These are phyloP conservation scores for Tetrapisispora iriomotensis DNA, from an alignment of 805 yeast species.

Conservation along the genomic window DNA sequence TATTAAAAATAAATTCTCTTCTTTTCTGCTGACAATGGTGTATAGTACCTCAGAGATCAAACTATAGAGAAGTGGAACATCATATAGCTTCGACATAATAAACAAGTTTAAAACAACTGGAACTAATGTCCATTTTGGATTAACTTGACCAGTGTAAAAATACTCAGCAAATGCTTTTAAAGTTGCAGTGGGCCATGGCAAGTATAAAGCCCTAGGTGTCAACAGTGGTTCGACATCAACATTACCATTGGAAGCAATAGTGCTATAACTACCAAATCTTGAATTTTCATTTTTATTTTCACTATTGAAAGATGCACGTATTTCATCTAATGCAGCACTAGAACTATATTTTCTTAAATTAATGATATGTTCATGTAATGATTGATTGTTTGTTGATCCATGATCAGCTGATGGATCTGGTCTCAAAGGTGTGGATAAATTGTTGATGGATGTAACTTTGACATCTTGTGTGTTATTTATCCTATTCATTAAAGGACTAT, in stretches of 20 bases:
- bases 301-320: not conserved
- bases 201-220: slow-evolving; percentile 56
- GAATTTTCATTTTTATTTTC: slow-evolving; percentile 1
- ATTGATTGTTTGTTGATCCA: slow-evolving; percentile 5
- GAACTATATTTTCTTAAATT: not conserved
- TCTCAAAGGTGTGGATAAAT: no score
- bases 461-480: no score
- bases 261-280: slow-evolving; percentile 11
- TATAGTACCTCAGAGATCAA: slow-evolving; percentile 58
- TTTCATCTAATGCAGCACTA: not conserved
- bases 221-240: slow-evolving; percentile 46
- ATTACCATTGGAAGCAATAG: slow-evolving; percentile 8
- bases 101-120: slow-evolving; percentile 62
- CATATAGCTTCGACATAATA: slow-evolving; percentile 53
- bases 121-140: slow-evolving; percentile 59
- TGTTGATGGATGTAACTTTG: no score
- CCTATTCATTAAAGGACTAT: slow-evolving; percentile 23
- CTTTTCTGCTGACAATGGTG: slow-evolving; percentile 61
- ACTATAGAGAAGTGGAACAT: slow-evolving; percentile 61
- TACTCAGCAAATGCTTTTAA: slow-evolving; percentile 62
- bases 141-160: slow-evolving; percentile 70
- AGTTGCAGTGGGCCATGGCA: slow-evolving; percentile 56
- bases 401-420: slow-evolving; percentile 8
- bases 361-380: slow-evolving; percentile 3
- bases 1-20: slow-evolving; percentile 29